Conservation (phyloP, 2,329 filamentous ascomycete species). For the Colletotrichum lupini region DNA sequence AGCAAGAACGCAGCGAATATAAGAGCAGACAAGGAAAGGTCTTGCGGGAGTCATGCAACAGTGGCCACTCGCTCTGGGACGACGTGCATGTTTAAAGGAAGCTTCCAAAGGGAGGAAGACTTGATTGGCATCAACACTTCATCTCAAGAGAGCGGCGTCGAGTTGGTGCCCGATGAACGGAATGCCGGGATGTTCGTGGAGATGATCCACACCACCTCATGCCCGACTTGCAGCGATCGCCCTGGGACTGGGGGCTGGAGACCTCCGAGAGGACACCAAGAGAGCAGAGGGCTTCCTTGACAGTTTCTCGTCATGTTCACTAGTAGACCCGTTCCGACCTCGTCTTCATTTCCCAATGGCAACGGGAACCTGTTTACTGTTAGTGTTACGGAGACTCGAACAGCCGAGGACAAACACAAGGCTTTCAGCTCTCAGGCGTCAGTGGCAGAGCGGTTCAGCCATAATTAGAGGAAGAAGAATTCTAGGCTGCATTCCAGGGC, state of each 20-base stretch:
- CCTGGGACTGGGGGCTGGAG: conserved; percentile 25
- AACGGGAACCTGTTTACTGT: conserved; percentile 4
- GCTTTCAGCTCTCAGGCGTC: background rate
- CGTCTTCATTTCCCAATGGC: conserved; percentile 10
- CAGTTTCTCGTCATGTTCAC: background rate
- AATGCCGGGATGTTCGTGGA: conserved; percentile 24
- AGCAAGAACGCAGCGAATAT: background rate
- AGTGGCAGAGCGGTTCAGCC: background rate
- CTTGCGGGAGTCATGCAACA: conserved; percentile 25
- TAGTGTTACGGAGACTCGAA: background rate
- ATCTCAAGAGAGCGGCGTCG: background rate
- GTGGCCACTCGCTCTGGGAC: conserved; percentile 8
- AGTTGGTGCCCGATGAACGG: conserved; percentile 34
- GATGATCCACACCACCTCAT: conserved; percentile 29
- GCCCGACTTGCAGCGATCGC: conserved; percentile 35
- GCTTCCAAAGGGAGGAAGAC: background rate
- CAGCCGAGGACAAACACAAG: background rate
- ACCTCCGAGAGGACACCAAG: background rate
- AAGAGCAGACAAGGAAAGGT: conserved; percentile 28
- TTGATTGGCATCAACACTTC: background rate
- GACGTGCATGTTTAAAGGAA: conserved; percentile 27
- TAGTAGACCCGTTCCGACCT: background rate
- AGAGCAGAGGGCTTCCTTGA: background rate
- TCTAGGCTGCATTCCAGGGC: conserved; percentile 3
- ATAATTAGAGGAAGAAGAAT: conserved; percentile 1